Conservation (phyloP, 257 asterid genomes). For the Craterostigma plantagineum region DNA sequence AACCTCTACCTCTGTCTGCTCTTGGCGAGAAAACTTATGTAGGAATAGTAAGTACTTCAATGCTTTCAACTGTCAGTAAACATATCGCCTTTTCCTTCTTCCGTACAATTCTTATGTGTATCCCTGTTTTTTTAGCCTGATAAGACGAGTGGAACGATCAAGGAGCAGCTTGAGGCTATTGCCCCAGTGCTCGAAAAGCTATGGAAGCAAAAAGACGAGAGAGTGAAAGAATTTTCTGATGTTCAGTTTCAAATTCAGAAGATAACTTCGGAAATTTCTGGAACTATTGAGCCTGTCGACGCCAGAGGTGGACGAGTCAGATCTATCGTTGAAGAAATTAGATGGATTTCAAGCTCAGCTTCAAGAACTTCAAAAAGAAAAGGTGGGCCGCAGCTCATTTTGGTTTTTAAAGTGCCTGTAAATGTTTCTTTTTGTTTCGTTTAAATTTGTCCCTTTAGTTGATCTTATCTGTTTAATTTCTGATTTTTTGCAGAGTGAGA, state of each 20-base stretch:
- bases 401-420: neutral
- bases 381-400: slow-evolving; percentile 29
- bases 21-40: slow-evolving; percentile 53
- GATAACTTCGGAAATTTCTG: slow-evolving; percentile 73
- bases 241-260: slow-evolving; percentile 81
- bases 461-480: too few relatives aligned
- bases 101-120: neutral
- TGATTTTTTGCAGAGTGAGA: slow-evolving; percentile 46
- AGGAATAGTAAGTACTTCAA: slow-evolving; percentile 37
- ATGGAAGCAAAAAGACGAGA: slow-evolving; percentile 76
- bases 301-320: slow-evolving; percentile 66
- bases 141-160: slow-evolving; percentile 77
- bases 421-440: neutral
- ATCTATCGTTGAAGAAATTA: slow-evolving; percentile 61
- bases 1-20: slow-evolving; percentile 51
- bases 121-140: too few relatives aligned
- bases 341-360: slow-evolving; percentile 70
- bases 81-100: slow-evolving; percentile 4
- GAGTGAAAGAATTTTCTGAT: slow-evolving; percentile 64
- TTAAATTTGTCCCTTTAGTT: too few relatives aligned
- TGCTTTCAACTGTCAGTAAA: too few relatives aligned
- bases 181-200: slow-evolving; percentile 78
- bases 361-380: slow-evolving; percentile 88
- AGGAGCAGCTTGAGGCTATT: slow-evolving; percentile 86
- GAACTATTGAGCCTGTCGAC: slow-evolving; percentile 40